Percentiles rank a stretch among this genome's conserved stretches.
These are phyloP conservation scores for Wallemia mellicola DNA, from an alignment of 1,284 basidiomycete species.

Conservation along the genomic window DNA sequence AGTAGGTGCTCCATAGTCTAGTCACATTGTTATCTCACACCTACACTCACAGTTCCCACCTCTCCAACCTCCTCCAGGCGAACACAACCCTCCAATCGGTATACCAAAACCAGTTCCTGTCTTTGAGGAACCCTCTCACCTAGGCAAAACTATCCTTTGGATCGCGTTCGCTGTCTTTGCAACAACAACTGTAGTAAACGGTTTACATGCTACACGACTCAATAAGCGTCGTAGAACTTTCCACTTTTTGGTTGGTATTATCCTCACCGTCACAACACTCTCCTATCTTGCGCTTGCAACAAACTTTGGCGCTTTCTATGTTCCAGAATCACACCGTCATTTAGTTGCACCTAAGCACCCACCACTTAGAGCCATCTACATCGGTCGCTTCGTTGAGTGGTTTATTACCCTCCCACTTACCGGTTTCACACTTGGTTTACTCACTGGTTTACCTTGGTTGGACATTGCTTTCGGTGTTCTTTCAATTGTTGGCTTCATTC, in stretches of 20 bases:
- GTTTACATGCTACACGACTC: not conserved
- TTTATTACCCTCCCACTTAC: not conserved
- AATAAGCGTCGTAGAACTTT: not conserved
- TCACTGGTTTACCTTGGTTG: not conserved
- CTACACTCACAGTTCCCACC: not conserved
- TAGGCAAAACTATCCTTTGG: not conserved
- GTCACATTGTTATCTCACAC: not conserved
- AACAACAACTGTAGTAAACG: not conserved
- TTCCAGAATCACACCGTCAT: not conserved
- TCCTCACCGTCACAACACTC: not conserved
- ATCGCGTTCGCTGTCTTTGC: not conserved
- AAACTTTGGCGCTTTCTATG: not conserved
- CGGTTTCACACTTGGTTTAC: not conserved
- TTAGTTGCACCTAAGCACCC: not conserved
- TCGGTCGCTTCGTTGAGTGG: not conserved
- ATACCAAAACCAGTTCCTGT: not conserved
- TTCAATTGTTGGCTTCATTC: not conserved
- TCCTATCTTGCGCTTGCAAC: not conserved
- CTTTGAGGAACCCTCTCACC: not conserved
- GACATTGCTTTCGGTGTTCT: not conserved
- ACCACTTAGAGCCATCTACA: not conserved
- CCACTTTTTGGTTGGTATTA: not conserved
- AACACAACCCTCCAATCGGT: not conserved
- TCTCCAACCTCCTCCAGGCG: not conserved
- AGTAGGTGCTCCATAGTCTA: not conserved